Base-by-base conservation (phyloP, 1,139 yeast species). In the Geotrichum cucujoidarum region DNA sequence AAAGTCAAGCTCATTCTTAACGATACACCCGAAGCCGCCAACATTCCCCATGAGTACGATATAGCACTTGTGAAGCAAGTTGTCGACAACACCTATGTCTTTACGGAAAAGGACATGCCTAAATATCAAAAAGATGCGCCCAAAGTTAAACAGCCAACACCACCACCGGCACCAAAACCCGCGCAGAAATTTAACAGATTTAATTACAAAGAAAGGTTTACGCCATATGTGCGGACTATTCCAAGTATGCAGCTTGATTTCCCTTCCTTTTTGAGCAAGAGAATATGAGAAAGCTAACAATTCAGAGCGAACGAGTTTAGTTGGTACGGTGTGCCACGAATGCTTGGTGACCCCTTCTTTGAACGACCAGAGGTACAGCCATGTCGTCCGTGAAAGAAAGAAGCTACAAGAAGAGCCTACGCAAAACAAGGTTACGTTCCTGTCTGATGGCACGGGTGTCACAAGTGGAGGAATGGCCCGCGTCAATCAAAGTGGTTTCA, bases 321-420 rank as follows among this genome's bases (percentile, higher is more conserved):
- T 81, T 20, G 99, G 98, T 29, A 86, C 89, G 39, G 83, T 92
- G 24, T 85, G 84, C 54, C 97, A 92, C 64, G 99, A 92, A 66
- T 88, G 97, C 65, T 87, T 83, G 59, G 81, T 88, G 16, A 78
- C 85, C 47, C 97, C 97, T 7, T 78, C 88, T 4, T 77, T 81
- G 58, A 71, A 72, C 45, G 95, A 88, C 60, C 74, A 78, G 32
- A 81, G 82, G 60, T 88, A 89, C 65, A 69, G 73, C 46, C 78
- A 79, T 49, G 76, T 76, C 56, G 71, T 81, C 57, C 73, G 70
- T 57, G 73, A 68, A 60, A 69, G 95, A 62, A 76, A 80, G 59
- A 60, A 56, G 49, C 60, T 61, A 46, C 60, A 58, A 30, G 62
- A 60, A 44, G 70, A 74, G 58, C 61, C 72, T 55, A 59, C 77